Evolutionary conservation across 352 stramenopile species (phyloP).

Genomic region (Halophytophthora batemanensis): DNA sequence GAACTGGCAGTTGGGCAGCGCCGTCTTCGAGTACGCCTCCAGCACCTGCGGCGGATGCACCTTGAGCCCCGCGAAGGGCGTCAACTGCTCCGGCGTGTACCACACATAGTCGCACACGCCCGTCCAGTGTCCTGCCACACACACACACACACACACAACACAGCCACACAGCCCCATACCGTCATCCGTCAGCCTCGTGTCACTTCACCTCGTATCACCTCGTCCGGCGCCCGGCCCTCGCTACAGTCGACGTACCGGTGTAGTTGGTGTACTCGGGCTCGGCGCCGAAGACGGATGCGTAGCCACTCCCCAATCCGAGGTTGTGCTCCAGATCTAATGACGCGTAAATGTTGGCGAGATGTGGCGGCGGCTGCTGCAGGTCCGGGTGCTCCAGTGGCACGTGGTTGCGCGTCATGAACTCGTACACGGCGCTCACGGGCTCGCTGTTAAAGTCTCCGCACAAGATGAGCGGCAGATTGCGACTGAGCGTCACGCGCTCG

Average conservation of each 20-base stretch:
- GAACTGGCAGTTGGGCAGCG: slow-evolving; percentile 95
- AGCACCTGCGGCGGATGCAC: slow-evolving; percentile 91
- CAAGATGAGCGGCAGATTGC: slow-evolving; percentile 93
- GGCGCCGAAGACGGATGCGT: slow-evolving; percentile 93
- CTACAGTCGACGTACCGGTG: slow-evolving; percentile 61
- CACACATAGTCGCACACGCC: slow-evolving; percentile 98
- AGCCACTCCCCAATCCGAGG: slow-evolving; percentile 93
- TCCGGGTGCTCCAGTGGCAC: slow-evolving; percentile 89
- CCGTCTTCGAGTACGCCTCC: slow-evolving; percentile 84
- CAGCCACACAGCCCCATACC: slow-evolving; percentile 1
- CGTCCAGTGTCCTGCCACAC: slow-evolving; percentile 83
- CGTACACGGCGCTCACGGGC: slow-evolving; percentile 95
- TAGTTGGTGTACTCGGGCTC: slow-evolving; percentile 99
- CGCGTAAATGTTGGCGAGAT: slow-evolving; percentile 72
- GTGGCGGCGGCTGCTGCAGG: slow-evolving; percentile 69
- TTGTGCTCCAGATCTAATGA: slow-evolving; percentile 89
- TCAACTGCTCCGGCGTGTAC: slow-evolving; percentile 93
- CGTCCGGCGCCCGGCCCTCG: not conserved
- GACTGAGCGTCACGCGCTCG: slow-evolving; percentile 60
- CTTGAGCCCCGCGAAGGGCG: slow-evolving; percentile 91
- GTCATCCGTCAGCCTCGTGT: too few species aligned
- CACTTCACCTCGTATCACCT: not conserved
- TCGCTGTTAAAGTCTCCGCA: slow-evolving; percentile 99
- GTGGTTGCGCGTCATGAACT: slow-evolving; percentile 92
- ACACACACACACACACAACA: slow-evolving; percentile 3